Conservation (phyloP, 192 early-diverging fungal genomes). For the Haplosporangium gracile region DNA sequence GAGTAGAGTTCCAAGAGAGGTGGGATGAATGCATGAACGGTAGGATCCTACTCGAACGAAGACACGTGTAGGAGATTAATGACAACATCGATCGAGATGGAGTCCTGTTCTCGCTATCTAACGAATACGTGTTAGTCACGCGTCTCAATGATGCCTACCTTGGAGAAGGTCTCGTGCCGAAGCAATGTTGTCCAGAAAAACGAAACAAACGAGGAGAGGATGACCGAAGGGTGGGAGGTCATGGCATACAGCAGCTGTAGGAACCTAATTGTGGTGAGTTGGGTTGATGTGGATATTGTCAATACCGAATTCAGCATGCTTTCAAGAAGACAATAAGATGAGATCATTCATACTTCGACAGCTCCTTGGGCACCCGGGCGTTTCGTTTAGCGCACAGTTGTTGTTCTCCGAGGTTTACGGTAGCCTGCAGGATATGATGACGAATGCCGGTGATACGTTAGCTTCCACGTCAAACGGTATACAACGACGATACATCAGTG, state of each 20-base stretch:
- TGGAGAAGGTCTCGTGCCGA: slow-evolving; percentile 45
- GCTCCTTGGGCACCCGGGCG: slow-evolving; percentile 21
- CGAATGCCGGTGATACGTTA: not conserved
- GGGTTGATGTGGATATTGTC: no score
- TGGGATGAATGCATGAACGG: slow-evolving; percentile 29
- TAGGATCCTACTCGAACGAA: slow-evolving; percentile 15
- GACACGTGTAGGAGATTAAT: not conserved
- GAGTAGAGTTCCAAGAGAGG: slow-evolving; percentile 38
- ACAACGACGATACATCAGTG: not conserved
- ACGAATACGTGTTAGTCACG: no score
- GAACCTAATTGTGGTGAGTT: slow-evolving; percentile 9
- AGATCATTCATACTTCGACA: slow-evolving; percentile 17
- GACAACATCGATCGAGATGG: not conserved
- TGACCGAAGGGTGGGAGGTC: slow-evolving; percentile 51
- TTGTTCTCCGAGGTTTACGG: slow-evolving; percentile 49
- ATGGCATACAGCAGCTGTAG: slow-evolving; percentile 39
- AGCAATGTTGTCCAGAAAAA: slow-evolving; percentile 48
- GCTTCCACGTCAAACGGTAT: not conserved
- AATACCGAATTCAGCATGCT: not conserved
- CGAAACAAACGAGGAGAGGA: slow-evolving; percentile 30
- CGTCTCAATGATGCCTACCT: slow-evolving; percentile 3
- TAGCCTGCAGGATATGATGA: slow-evolving; percentile 17
- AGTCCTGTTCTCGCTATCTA: not conserved
- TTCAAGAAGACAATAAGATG: not conserved
- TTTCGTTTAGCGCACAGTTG: slow-evolving; percentile 47